A percentile compares a stretch with the other conserved stretches of the same genome.
phyloP scores from a whole-genome alignment of 441 rosid species.

The Kokia cookei region DNA sequence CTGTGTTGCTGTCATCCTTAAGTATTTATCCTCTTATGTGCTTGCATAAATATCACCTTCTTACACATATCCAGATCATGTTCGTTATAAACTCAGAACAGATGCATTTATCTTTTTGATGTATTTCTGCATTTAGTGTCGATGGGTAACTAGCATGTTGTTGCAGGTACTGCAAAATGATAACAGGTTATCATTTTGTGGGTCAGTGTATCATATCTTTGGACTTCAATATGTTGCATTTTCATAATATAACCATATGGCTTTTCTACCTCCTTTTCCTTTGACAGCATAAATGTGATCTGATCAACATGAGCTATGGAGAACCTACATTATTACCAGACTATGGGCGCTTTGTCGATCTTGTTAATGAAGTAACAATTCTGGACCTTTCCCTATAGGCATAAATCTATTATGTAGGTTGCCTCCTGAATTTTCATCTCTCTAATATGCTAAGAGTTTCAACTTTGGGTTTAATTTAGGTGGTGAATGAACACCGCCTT shows the following conservation, averaged over 20 bases:
- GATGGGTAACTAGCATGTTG: background rate
- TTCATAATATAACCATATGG: slow-evolving; percentile 2
- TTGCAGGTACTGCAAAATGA: background rate
- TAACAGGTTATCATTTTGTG: background rate
- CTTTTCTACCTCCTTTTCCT: background rate
- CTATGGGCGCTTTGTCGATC: slow-evolving; percentile 96
- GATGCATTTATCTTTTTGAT: background rate
- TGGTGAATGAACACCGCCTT: slow-evolving; percentile 79
- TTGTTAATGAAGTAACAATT: slow-evolving; percentile 79
- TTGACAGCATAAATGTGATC: slow-evolving; percentile 93
- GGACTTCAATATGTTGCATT: slow-evolving; percentile 11
- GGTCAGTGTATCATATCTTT: background rate
- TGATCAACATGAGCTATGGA: slow-evolving; percentile 99
- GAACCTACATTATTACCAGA: slow-evolving; percentile 82
- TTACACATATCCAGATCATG: background rate
- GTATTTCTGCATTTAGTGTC: background rate
- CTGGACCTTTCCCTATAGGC: slow-evolving; percentile 16
- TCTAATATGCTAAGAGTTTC: slow-evolving; percentile 10
- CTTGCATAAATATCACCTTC: background rate
- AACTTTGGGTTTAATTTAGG: slow-evolving; percentile 39
- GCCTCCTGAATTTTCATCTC: slow-evolving; percentile 6
- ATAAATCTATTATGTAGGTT: slow-evolving; percentile 1
- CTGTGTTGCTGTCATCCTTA: background rate
- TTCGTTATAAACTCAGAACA: background rate
- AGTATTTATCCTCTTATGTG: background rate